phyloP scores from a whole-genome alignment of 768 basidiomycete genomes.

The Boletus sensibilis region DNA sequence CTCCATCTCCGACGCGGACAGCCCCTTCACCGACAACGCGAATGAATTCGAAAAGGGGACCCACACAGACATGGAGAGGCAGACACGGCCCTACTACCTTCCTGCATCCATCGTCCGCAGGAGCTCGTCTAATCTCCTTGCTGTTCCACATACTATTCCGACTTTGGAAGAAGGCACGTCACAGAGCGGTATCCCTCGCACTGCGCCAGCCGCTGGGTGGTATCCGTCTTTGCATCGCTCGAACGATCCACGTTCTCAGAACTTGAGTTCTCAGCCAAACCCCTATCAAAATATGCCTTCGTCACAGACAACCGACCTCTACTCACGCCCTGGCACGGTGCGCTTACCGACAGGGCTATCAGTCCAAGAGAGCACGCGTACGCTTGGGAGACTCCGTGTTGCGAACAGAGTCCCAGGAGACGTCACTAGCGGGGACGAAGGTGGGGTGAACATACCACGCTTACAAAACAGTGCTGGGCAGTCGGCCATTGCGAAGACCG shows the following conservation, averaged over 20 bases:
- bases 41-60: conserved; percentile 2
- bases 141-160: conserved; percentile 16
- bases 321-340: conserved; percentile 13
- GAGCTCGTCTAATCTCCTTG: conserved; percentile 19
- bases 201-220: not conserved
- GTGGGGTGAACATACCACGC: conserved; percentile 18
- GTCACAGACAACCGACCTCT: not conserved
- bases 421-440: conserved; percentile 35
- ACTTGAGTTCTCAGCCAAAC: conserved; percentile 1
- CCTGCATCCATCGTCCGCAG: conserved; percentile 24
- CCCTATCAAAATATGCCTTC: not conserved
- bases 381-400: conserved; percentile 47
- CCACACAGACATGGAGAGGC: conserved; percentile 9
- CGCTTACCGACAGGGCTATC: conserved; percentile 20
- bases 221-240: not conserved
- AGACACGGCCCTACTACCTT: conserved; percentile 24
- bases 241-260: conserved; percentile 2
- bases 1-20: conserved; percentile 2
- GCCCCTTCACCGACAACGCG: not conserved
- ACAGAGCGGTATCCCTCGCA: conserved; percentile 3
- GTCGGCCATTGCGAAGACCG: not conserved
- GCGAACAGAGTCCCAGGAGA: conserved; percentile 51
- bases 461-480: not conserved
- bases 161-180: not conserved
- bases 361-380: conserved; percentile 33